phyloP scores from a whole-genome alignment of 805 yeast genomes.

The Candida insectalens region DNA sequence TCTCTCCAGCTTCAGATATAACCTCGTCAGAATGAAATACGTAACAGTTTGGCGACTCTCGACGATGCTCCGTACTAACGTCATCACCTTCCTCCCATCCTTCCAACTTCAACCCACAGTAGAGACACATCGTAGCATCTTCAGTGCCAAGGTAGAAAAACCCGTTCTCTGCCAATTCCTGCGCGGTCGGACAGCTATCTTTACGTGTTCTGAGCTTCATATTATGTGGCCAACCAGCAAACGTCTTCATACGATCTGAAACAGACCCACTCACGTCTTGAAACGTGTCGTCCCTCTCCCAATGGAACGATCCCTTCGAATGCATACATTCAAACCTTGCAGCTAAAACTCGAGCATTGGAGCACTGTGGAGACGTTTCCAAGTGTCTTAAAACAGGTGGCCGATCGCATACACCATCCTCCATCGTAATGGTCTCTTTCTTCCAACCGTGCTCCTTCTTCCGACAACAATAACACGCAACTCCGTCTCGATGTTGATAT shows the following conservation, averaged over 20 bases:
- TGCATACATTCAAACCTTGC: slow-evolving; percentile 7
- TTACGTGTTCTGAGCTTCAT: slow-evolving; percentile 2
- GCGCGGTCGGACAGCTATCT: slow-evolving; percentile 29
- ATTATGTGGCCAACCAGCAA: slow-evolving; percentile 36
- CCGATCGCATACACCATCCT: slow-evolving; percentile 4
- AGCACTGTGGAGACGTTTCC: slow-evolving; percentile 19
- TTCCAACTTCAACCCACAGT: slow-evolving; percentile 53
- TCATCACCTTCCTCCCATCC: slow-evolving; percentile 68
- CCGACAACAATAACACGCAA: slow-evolving; percentile 50
- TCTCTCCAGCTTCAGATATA: background rate
- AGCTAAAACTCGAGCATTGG: slow-evolving; percentile 12
- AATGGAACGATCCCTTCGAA: slow-evolving; percentile 8
- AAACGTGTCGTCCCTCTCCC: slow-evolving; percentile 18
- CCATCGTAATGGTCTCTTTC: background rate
- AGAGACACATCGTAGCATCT: slow-evolving; percentile 52
- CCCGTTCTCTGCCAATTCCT: slow-evolving; percentile 48
- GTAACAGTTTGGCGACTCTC: slow-evolving; percentile 32
- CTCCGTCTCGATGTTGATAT: slow-evolving; percentile 35
- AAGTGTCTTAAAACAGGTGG: slow-evolving; percentile 16
- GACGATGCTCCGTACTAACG: slow-evolving; percentile 50
- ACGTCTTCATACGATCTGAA: slow-evolving; percentile 26
- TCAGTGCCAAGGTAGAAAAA: slow-evolving; percentile 42
- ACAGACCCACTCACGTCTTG: slow-evolving; percentile 27
- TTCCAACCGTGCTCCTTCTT: slow-evolving; percentile 51
- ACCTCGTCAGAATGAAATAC: slow-evolving; percentile 19